Percentiles rank a stretch among this genome's conserved stretches.
These are phyloP conservation scores for Fusarium floridanum DNA, from an alignment of 2,329 filamentous ascomycete genomes.

Conservation along the genomic window DNA sequence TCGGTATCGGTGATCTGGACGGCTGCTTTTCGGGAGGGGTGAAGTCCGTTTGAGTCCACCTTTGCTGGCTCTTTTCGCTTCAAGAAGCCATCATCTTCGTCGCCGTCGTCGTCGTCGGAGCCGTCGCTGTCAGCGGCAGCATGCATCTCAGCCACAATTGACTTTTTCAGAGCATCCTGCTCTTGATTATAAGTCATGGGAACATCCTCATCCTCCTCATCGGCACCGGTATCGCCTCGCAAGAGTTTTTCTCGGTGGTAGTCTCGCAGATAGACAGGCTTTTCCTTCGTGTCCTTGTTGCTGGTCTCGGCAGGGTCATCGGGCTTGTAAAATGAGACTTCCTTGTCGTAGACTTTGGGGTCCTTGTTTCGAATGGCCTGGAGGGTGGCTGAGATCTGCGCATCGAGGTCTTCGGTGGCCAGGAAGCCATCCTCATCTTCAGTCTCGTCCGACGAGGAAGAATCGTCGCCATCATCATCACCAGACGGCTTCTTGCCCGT, in stretches of 20 bases:
- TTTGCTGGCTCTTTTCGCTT: slow-evolving; percentile 74
- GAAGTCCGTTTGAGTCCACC: slow-evolving; percentile 60
- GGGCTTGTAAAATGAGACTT: slow-evolving; percentile 82
- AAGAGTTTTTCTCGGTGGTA: slow-evolving; percentile 95
- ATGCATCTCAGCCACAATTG: slow-evolving; percentile 85
- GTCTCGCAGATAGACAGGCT: slow-evolving; percentile 87
- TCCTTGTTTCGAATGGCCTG: slow-evolving; percentile 92
- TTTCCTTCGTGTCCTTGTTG: slow-evolving; percentile 74
- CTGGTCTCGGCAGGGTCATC: slow-evolving; percentile 57
- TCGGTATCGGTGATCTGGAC: slow-evolving; percentile 70
- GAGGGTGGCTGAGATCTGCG: slow-evolving; percentile 87
- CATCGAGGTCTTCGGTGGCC: slow-evolving; percentile 86
- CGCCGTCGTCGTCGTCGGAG: slow-evolving; percentile 59
- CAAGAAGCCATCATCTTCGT: slow-evolving; percentile 75
- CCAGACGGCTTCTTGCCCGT: slow-evolving; percentile 56
- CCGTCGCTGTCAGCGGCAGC: slow-evolving; percentile 67
- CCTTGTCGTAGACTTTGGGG: slow-evolving; percentile 87
- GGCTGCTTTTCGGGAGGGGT: slow-evolving; percentile 65
- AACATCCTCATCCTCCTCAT: slow-evolving; percentile 67
- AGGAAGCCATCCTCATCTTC: slow-evolving; percentile 94
- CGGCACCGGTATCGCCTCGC: slow-evolving; percentile 73
- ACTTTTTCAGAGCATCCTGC: slow-evolving; percentile 84
- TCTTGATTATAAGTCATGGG: slow-evolving; percentile 87
- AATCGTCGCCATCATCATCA: slow-evolving; percentile 64
- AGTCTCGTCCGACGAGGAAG: slow-evolving; percentile 81